Percentiles rank a stretch among this genome's conserved stretches.
Conservation (phyloP, 352 stramenopile species). For the Phytophthora citrophthora region DNA sequence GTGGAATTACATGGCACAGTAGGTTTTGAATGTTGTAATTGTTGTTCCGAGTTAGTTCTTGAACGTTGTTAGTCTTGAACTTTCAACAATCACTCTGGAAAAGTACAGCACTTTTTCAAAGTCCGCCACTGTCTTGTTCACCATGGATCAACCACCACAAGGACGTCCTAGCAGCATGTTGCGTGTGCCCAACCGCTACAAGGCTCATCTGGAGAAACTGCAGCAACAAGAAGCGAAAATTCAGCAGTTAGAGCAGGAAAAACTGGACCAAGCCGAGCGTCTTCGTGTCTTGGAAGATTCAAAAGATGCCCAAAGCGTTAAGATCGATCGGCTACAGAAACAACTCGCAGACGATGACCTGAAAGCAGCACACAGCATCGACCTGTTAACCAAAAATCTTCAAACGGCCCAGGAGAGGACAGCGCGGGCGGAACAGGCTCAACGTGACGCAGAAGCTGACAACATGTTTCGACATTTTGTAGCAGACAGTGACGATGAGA, state of each 20-base stretch:
- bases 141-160: not conserved
- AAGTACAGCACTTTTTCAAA: not conserved
- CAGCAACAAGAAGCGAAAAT: conserved; percentile 11
- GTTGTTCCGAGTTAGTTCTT: too few species aligned
- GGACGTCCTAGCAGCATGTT: conserved; percentile 3
- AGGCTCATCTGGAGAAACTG: conserved; percentile 3
- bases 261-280: conserved; percentile 5
- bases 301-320: not conserved
- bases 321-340: conserved; percentile 6
- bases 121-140: not conserved
- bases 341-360: conserved; percentile 3
- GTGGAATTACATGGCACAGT: too few species aligned
- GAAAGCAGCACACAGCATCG: conserved; percentile 11
- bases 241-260: conserved; percentile 10
- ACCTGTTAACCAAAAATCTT: conserved; percentile 14
- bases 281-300: not conserved
- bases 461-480: conserved; percentile 25
- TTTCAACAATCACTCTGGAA: conserved; percentile 5
- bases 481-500: conserved; percentile 19
- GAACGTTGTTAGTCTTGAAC: conserved; percentile 8
- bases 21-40: too few species aligned
- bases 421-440: conserved; percentile 20
- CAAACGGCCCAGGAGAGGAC: conserved; percentile 1
- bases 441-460: conserved; percentile 30
- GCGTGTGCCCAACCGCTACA: conserved; percentile 3